Evolutionary conservation across 2,329 filamentous ascomycete genomes (phyloP).

Genomic region (Penicillium janthinellum): DNA sequence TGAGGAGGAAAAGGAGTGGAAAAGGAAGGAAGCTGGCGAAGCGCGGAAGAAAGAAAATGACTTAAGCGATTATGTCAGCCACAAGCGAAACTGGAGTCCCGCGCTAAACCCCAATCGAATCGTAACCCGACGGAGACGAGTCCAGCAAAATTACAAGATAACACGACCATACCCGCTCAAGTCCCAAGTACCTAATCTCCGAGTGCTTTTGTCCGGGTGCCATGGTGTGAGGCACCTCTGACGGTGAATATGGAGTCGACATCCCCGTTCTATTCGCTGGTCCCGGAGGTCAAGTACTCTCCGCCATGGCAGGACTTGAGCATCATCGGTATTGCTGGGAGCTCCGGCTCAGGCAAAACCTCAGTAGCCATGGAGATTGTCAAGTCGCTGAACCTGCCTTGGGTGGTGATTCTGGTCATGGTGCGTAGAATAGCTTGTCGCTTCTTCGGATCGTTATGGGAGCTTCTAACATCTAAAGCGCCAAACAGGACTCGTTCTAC

Average conservation of each 20-base stretch:
- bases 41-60: slow-evolving; percentile 22
- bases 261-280: slow-evolving; percentile 39
- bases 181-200: not conserved
- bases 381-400: slow-evolving; percentile 83
- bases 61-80: slow-evolving; percentile 29
- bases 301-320: slow-evolving; percentile 95
- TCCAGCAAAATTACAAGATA: slow-evolving; percentile 9
- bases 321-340: slow-evolving; percentile 94
- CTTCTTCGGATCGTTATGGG: not conserved
- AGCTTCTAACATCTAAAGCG: slow-evolving; percentile 21
- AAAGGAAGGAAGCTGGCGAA: slow-evolving; percentile 25
- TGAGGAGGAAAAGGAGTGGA: slow-evolving; percentile 23
- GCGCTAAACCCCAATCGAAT: slow-evolving; percentile 34
- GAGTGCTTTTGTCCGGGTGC: not conserved
- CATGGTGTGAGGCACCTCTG: slow-evolving; percentile 7
- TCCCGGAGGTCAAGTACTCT: slow-evolving; percentile 69
- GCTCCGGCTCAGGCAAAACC: slow-evolving; percentile 93
- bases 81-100: slow-evolving; percentile 34
- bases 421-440: slow-evolving; percentile 50
- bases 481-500: slow-evolving; percentile 86
- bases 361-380: slow-evolving; percentile 92
- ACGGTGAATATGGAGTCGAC: slow-evolving; percentile 38
- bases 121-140: slow-evolving; percentile 14
- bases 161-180: not conserved
- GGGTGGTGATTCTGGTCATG: slow-evolving; percentile 98